Conservation (phyloP, 805 yeast species). For the Limtongozyma cylindracea region DNA sequence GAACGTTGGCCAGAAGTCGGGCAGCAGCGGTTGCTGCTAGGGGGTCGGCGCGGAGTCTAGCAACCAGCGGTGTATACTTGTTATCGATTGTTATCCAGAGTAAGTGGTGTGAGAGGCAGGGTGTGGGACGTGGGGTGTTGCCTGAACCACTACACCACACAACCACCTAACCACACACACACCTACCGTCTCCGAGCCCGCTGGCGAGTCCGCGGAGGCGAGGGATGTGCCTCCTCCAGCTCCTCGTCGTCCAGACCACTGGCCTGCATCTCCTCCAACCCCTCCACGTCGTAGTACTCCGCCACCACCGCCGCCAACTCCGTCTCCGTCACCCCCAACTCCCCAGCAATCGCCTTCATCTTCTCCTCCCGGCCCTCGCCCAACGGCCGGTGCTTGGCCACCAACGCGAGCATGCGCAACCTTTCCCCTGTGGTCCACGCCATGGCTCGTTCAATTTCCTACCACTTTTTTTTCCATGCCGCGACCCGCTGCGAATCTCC, state of each 20-base stretch:
- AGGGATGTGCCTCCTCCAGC: too few relatives aligned
- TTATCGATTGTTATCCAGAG: too few relatives aligned
- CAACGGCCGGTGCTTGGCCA: slow-evolving; percentile 44
- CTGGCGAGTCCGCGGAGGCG: too few relatives aligned
- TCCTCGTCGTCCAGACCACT: slow-evolving; percentile 1
- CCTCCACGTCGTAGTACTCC: slow-evolving; percentile 26
- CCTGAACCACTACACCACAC: too few relatives aligned
- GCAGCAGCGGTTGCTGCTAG: slow-evolving; percentile 11
- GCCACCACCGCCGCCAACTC: slow-evolving; percentile 35
- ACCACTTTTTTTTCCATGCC: slow-evolving; percentile 19
- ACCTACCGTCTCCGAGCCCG: too few relatives aligned
- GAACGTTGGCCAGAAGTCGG: slow-evolving; percentile 10
- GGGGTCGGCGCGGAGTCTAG: too few relatives aligned
- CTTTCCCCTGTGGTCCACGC: slow-evolving; percentile 39
- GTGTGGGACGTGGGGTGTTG: too few relatives aligned
- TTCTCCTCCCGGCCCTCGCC: slow-evolving; percentile 23
- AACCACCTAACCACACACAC: too few relatives aligned
- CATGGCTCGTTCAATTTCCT: slow-evolving; percentile 1
- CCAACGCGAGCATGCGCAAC: slow-evolving; percentile 28
- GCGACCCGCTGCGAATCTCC: slow-evolving; percentile 27
- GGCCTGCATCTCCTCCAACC: slow-evolving; percentile 28
- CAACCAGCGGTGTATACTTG: too few relatives aligned
- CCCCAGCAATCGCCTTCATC: slow-evolving; percentile 14
- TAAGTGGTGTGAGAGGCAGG: too few relatives aligned
- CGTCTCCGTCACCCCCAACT: slow-evolving; percentile 4